Conservation (phyloP, 192 early-diverging fungal species). For the Coemansia sp. region DNA sequence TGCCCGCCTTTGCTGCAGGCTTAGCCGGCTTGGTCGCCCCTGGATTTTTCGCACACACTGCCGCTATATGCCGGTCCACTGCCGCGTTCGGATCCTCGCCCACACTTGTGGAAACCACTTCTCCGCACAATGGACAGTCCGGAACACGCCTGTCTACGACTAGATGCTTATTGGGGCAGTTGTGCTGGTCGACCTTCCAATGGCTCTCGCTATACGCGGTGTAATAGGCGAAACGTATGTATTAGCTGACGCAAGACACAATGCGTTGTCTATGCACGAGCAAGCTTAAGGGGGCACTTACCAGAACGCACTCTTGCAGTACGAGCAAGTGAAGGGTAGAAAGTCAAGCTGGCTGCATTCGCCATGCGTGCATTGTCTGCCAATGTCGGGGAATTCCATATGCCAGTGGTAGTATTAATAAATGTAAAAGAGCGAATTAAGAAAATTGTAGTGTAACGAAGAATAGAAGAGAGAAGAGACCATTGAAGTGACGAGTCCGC, state of each 20-base stretch:
- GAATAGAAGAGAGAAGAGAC: conserved; percentile 4
- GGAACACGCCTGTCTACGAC: conserved; percentile 65
- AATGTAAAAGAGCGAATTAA: not conserved
- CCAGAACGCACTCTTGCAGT: conserved; percentile 54
- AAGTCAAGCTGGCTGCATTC: conserved; percentile 62
- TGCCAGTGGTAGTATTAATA: not conserved
- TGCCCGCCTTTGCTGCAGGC: conserved; percentile 34
- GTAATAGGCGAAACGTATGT: not conserved
- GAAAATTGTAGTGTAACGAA: not conserved
- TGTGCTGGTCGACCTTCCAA: conserved; percentile 65
- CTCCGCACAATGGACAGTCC: conserved; percentile 72
- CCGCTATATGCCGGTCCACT: conserved; percentile 24
- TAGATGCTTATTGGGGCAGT: conserved; percentile 59
- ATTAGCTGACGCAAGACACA: not conserved
- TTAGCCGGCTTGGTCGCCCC: conserved; percentile 52
- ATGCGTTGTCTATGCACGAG: not conserved
- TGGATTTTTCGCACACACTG: conserved; percentile 11
- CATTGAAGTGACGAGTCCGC: not conserved
- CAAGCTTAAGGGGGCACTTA: conserved; percentile 21
- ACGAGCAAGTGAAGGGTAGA: conserved; percentile 53
- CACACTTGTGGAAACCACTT: conserved; percentile 67
- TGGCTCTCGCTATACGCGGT: conserved; percentile 61
- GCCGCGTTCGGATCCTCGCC: conserved; percentile 73
- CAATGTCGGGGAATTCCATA: conserved; percentile 75
- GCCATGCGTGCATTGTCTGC: conserved; percentile 63